Evolutionary conservation across 208 protist species (phyloP).

Genomic region (Trypanosoma melophagium): DNA sequence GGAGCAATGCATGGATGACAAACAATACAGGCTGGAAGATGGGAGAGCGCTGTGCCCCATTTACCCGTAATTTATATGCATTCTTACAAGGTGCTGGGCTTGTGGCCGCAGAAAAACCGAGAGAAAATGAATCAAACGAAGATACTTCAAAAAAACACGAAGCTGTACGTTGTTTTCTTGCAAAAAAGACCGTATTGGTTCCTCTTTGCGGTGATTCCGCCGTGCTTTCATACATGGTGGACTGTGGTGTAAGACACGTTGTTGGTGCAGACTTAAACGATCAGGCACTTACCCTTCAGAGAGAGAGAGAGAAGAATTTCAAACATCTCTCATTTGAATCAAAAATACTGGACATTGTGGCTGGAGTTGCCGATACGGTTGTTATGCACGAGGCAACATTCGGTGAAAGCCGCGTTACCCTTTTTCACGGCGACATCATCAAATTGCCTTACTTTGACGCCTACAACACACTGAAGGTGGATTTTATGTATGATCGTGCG

Average conservation of each 20-base stretch:
- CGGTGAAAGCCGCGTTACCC: constrained; percentile 31
- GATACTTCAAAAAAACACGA: constrained; percentile 24
- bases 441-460: constrained; percentile 23
- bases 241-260: constrained; percentile 39
- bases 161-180: constrained; percentile 36
- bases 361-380: constrained; percentile 7
- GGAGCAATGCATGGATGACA: constrained; percentile 42
- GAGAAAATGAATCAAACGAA: background rate
- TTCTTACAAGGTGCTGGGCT: constrained; percentile 22
- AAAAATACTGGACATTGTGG: constrained; percentile 9
- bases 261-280: constrained; percentile 40
- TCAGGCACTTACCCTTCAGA: constrained; percentile 35
- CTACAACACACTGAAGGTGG: constrained; percentile 28
- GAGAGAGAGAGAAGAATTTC: constrained; percentile 37
- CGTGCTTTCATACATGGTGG: constrained; percentile 43
- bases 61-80: constrained; percentile 49
- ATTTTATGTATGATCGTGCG: constrained; percentile 69
- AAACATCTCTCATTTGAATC: constrained; percentile 28
- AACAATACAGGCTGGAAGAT: constrained; percentile 40
- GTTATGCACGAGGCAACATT: constrained; percentile 33
- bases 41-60: constrained; percentile 33
- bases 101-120: background rate
- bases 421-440: constrained; percentile 57
- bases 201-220: constrained; percentile 60
- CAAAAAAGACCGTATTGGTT: constrained; percentile 45